A percentile compares a stretch with the other conserved stretches of the same genome.
Conservation (phyloP, 345 rosid genomes). For the Eucalyptus paniculata region DNA sequence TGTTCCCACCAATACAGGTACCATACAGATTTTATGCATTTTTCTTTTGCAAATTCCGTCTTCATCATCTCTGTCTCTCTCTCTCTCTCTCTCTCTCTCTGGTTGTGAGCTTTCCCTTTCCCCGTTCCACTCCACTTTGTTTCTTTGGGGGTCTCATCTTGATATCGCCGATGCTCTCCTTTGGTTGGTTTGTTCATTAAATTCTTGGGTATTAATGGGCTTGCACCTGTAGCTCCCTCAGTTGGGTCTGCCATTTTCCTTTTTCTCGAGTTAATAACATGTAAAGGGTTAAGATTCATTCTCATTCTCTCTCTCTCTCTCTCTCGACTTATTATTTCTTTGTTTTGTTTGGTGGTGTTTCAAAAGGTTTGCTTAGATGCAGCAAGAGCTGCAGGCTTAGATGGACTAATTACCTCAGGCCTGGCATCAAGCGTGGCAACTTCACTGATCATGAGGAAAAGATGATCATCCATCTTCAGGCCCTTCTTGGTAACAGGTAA, state of each 20-base stretch:
- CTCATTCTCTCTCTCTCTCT: background rate
- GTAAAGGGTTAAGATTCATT: background rate
- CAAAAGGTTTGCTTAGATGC: slow-evolving; percentile 84
- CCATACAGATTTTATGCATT: background rate
- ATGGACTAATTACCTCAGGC: slow-evolving; percentile 96
- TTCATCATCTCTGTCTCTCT: background rate
- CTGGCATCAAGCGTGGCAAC: slow-evolving; percentile 88
- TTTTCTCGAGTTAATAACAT: background rate
- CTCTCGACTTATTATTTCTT: background rate
- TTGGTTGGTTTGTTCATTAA: slow-evolving; percentile 32
- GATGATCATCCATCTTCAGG: slow-evolving; percentile 96
- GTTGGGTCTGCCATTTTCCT: background rate
- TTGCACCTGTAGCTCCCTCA: background rate
- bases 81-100: background rate
- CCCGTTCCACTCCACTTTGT: background rate
- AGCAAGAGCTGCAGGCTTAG: slow-evolving; percentile 97
- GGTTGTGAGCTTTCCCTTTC: background rate
- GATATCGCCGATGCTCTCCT: slow-evolving; percentile 4
- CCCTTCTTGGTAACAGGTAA: slow-evolving; percentile 91
- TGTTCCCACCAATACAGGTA: slow-evolving; percentile 79
- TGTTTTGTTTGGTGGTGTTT: background rate
- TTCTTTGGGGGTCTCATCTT: background rate
- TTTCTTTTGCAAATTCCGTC: background rate
- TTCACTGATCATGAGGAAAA: slow-evolving; percentile 86
- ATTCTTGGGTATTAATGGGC: background rate